A percentile compares a stretch with the other conserved stretches of the same genome.
Conservation (phyloP, 805 yeast species). For the Barnettozyma californica region DNA sequence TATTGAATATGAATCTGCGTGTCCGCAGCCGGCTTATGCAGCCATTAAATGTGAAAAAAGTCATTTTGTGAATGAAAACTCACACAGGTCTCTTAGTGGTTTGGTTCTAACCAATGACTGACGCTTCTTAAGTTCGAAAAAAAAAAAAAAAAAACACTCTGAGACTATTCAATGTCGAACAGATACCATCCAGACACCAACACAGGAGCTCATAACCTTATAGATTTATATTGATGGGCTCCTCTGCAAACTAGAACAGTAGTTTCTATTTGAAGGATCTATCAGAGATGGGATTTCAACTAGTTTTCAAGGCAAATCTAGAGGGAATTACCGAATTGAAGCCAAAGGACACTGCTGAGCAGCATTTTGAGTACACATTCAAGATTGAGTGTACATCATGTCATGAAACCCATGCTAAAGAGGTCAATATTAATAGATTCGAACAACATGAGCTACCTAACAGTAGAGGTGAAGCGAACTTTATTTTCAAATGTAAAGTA, state of each 20-base stretch:
- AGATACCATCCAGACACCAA: conserved; percentile 4
- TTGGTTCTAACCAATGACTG: not conserved
- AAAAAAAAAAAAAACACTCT: not conserved
- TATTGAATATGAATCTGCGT: not conserved
- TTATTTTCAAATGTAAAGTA: conserved; percentile 67
- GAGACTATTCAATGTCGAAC: not conserved
- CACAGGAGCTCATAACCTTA: not conserved
- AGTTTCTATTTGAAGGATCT: no score
- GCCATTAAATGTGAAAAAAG: conserved; percentile 1
- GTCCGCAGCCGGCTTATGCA: conserved; percentile 1
- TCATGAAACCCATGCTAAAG: conserved; percentile 69
- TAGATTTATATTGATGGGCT: not conserved
- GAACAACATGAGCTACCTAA: conserved; percentile 63
- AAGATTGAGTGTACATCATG: conserved; percentile 72
- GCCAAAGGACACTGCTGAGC: conserved; percentile 53
- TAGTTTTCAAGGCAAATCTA: conserved; percentile 32
- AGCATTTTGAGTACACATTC: conserved; percentile 75
- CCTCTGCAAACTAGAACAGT: not conserved
- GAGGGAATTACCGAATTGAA: conserved; percentile 36
- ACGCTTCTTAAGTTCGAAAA: not conserved
- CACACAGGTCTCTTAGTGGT: not conserved
- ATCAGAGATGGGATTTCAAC: conserved; percentile 19
- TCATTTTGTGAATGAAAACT: not conserved
- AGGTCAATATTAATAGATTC: conserved; percentile 59
- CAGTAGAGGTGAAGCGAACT: conserved; percentile 78